A percentile compares a stretch with the other conserved stretches of the same genome.
Conservation (phyloP, 2,329 filamentous ascomycete genomes). For the Talaromyces islandicus region DNA sequence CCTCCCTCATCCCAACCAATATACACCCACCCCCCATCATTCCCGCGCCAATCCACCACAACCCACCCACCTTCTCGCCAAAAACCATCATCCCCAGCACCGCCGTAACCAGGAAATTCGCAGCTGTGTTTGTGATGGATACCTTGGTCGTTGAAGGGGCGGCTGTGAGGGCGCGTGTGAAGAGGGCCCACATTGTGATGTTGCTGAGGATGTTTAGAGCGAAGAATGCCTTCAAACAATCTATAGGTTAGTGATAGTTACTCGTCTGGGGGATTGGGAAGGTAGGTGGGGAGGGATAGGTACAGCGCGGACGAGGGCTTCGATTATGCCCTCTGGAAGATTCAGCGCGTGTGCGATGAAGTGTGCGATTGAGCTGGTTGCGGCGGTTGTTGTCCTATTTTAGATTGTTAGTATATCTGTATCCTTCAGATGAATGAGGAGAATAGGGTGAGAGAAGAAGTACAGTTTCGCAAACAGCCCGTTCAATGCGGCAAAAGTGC, state of each 20-base stretch:
- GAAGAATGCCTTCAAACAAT: slow-evolving; percentile 47
- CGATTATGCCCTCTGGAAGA: slow-evolving; percentile 38
- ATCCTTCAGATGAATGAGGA: not conserved
- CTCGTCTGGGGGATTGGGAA: not conserved
- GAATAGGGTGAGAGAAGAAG: slow-evolving; percentile 11
- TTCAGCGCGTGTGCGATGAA: slow-evolving; percentile 42
- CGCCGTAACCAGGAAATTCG: slow-evolving; percentile 59
- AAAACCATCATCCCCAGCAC: slow-evolving; percentile 55
- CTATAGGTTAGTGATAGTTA: not conserved
- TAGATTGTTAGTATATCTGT: not conserved
- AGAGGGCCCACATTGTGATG: slow-evolving; percentile 59
- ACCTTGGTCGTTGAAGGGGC: slow-evolving; percentile 57
- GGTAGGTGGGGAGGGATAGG: slow-evolving; percentile 17
- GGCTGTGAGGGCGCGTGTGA: slow-evolving; percentile 57
- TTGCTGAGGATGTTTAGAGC: slow-evolving; percentile 58
- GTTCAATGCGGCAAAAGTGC: slow-evolving; percentile 58
- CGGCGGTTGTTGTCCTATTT: slow-evolving; percentile 54
- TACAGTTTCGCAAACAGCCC: slow-evolving; percentile 63
- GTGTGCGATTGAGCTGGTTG: slow-evolving; percentile 49
- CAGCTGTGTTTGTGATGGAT: slow-evolving; percentile 57
- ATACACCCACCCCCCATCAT: slow-evolving; percentile 58
- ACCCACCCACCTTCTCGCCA: slow-evolving; percentile 47
- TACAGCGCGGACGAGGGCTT: slow-evolving; percentile 49
- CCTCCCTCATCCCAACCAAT: slow-evolving; percentile 56
- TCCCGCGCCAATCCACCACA: slow-evolving; percentile 58